A percentile compares a stretch with the other conserved stretches of the same genome.
phyloP scores from a whole-genome alignment of 1,139 yeast species.

The Candida sanyaensis region DNA sequence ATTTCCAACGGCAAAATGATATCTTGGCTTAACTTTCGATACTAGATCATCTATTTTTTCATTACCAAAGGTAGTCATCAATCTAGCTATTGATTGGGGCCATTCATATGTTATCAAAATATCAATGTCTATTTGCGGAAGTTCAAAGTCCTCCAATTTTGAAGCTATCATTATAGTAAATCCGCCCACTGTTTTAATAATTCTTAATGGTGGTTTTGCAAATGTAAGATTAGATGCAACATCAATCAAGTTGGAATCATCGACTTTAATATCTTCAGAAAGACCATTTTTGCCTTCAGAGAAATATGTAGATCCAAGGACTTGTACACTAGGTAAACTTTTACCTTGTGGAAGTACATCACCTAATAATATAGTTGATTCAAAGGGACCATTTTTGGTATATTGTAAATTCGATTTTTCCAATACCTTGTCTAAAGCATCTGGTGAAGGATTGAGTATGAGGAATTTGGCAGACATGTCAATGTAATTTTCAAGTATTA shows the following conservation, averaged over 20 bases:
- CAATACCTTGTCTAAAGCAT: slow-evolving; percentile 40
- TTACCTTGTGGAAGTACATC: slow-evolving; percentile 30
- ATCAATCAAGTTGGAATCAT: slow-evolving; percentile 15
- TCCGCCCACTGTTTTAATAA: slow-evolving; percentile 45
- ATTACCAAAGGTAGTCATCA: slow-evolving; percentile 37
- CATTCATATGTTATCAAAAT: slow-evolving; percentile 60
- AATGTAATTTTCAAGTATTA: not conserved
- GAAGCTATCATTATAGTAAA: slow-evolving; percentile 48
- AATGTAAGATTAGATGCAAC: slow-evolving; percentile 22
- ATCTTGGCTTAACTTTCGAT: slow-evolving; percentile 52
- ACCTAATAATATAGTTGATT: slow-evolving; percentile 54
- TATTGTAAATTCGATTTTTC: slow-evolving; percentile 52
- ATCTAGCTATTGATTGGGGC: slow-evolving; percentile 53
- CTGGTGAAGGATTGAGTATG: slow-evolving; percentile 51
- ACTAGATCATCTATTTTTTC: slow-evolving; percentile 49
- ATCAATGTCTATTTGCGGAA: slow-evolving; percentile 39
- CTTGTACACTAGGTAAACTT: slow-evolving; percentile 19
- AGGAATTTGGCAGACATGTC: slow-evolving; percentile 32
- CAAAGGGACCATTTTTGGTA: slow-evolving; percentile 66
- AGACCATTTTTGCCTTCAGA: slow-evolving; percentile 24
- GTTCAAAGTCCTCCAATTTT: slow-evolving; percentile 17
- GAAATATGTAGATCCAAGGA: slow-evolving; percentile 33
- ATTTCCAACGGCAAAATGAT: slow-evolving; percentile 63
- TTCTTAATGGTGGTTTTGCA: slow-evolving; percentile 26
- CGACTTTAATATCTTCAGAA: slow-evolving; percentile 7